Conservation (phyloP, 768 basidiomycete genomes). For the Collybia sordida region DNA sequence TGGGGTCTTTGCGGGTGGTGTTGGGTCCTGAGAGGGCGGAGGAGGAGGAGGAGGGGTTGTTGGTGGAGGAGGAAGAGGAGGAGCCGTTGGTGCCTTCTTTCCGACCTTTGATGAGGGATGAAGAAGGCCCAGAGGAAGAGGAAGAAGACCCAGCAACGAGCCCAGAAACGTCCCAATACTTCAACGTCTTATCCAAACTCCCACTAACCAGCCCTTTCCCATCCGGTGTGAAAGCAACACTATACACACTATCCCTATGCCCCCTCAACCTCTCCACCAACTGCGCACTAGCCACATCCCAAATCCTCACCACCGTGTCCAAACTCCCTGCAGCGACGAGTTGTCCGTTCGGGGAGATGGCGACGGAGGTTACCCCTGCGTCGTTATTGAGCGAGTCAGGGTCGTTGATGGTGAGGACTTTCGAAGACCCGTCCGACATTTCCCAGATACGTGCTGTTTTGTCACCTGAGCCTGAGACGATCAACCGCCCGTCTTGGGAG, state of each 20-base stretch:
- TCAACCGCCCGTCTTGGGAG: conserved; percentile 79
- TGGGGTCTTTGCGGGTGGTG: no score
- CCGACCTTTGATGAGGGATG: conserved; percentile 47
- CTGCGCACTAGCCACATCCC: conserved; percentile 67
- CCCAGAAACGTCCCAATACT: conserved; percentile 83
- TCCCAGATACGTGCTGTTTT: conserved; percentile 50
- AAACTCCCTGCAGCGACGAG: conserved; percentile 68
- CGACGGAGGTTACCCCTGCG: conserved; percentile 76
- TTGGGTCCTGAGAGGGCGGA: no score
- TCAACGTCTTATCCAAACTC: conserved; percentile 85
- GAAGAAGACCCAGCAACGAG: conserved; percentile 73
- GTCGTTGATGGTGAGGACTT: conserved; percentile 50
- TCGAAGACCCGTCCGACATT: conserved; percentile 35
- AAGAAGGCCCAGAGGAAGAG: no score
- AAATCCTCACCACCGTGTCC: conserved; percentile 78
- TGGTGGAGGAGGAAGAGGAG: conserved; percentile 5
- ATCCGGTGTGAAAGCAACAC: conserved; percentile 90
- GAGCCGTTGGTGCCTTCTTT: conserved; percentile 43
- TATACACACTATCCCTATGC: conserved; percentile 84
- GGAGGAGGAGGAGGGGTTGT: conserved; percentile 13
- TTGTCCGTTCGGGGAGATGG: conserved; percentile 73
- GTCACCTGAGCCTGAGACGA: conserved; percentile 88
- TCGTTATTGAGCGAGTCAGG: conserved; percentile 47
- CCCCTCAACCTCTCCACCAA: conserved; percentile 77
- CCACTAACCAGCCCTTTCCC: conserved; percentile 90